Percentiles rank a stretch among this genome's conserved stretches.
These are phyloP conservation scores for Vigna radiata DNA, from an alignment of 306 rosid species.

Conservation along the genomic window DNA sequence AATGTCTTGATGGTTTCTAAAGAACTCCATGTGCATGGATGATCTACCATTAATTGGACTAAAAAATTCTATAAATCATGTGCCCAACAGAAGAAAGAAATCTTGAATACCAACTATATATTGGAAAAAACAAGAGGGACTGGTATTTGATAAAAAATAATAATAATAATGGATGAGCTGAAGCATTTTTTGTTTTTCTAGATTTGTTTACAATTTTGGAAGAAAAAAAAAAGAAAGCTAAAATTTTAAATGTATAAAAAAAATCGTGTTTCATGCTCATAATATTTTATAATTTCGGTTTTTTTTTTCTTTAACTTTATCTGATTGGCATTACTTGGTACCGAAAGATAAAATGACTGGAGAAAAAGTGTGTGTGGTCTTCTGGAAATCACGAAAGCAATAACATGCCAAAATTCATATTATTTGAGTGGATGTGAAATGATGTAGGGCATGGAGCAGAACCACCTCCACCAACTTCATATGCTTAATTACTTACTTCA, in stretches of 20 bases:
- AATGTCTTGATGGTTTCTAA: neutral
- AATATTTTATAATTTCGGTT: no score
- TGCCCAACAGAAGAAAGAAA: neutral
- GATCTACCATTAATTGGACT: neutral
- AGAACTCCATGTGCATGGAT: no score
- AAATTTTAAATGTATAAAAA: no score
- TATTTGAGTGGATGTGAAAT: slow-evolving; percentile 8
- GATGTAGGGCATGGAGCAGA: slow-evolving; percentile 26
- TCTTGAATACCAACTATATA: no score
- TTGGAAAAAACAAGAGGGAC: no score
- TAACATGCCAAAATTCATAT: slow-evolving; percentile 34
- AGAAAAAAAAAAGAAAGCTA: no score
- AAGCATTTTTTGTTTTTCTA: no score
- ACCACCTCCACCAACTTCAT: neutral
- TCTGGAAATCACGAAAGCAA: neutral
- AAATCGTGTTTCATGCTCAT: no score
- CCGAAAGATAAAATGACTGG: neutral
- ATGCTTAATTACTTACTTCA: no score
- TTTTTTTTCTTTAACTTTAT: no score
- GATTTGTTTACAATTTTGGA: no score
- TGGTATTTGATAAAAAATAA: no score
- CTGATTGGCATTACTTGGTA: neutral
- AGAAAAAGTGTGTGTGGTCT: neutral
- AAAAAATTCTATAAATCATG: neutral
- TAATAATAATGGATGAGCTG: neutral